Percentiles rank a stretch among this genome's conserved stretches.
These are phyloP conservation scores for Eucalyptus marginata DNA, from an alignment of 345 rosid genomes.

Conservation along the genomic window DNA sequence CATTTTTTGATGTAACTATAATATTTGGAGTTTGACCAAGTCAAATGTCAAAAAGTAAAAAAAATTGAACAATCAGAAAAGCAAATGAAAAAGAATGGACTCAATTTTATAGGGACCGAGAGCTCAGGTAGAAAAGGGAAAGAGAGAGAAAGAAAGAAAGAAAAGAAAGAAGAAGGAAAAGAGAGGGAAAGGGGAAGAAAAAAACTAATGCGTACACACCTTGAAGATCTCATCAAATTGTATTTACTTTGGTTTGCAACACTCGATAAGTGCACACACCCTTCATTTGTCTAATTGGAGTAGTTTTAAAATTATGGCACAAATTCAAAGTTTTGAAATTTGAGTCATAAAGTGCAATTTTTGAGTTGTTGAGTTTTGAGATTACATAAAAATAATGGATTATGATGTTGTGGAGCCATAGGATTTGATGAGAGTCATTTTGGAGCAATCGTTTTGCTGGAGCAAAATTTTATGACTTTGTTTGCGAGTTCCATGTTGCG, in stretches of 20 bases:
- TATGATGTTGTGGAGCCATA: background rate
- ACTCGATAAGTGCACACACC: too few relatives aligned
- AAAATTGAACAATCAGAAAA: background rate
- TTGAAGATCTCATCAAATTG: background rate
- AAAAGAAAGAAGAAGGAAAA: too few relatives aligned
- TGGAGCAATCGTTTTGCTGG: background rate
- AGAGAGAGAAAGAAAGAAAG: too few relatives aligned
- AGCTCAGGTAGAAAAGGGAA: background rate
- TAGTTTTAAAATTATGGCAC: too few relatives aligned
- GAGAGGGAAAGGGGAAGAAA: too few relatives aligned
- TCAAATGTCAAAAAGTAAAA: background rate
- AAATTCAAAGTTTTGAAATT: too few relatives aligned
- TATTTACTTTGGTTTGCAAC: too few relatives aligned
- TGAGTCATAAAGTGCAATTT: background rate
- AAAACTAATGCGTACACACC: background rate
- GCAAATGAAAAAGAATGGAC: background rate
- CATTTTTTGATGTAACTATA: rapidly evolving
- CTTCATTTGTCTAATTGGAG: too few relatives aligned
- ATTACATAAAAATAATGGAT: background rate
- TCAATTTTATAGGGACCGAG: background rate
- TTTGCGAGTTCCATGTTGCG: background rate
- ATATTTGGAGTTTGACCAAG: background rate
- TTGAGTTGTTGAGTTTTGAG: background rate
- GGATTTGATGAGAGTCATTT: background rate
- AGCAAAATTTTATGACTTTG: too few relatives aligned